A percentile compares a stretch with the other conserved stretches of the same genome.
Conservation (phyloP, 768 basidiomycete species). For the Arthromyces matolae region DNA sequence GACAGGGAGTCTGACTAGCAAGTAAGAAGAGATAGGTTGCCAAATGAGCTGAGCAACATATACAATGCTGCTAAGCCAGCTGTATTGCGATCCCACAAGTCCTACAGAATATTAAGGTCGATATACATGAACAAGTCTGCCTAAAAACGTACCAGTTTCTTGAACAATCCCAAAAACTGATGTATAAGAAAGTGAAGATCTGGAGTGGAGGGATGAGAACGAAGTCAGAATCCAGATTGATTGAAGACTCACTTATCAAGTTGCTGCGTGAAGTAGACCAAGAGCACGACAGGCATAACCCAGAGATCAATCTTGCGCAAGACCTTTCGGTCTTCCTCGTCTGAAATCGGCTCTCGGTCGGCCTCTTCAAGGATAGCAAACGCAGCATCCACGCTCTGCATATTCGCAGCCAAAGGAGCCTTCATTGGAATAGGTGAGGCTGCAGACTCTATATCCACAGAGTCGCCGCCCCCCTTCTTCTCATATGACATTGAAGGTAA, state of each 20-base stretch:
- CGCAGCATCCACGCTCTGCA: conserved; percentile 28
- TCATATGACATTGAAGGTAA: no score
- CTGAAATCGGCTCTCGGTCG: conserved; percentile 23
- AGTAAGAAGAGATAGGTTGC: conserved; percentile 40
- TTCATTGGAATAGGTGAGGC: background rate
- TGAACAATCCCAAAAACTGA: conserved; percentile 41
- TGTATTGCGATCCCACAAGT: conserved; percentile 39
- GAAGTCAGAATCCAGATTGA: background rate
- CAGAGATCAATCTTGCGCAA: conserved; percentile 38
- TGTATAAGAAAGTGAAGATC: conserved; percentile 44
- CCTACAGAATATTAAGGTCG: conserved; percentile 14
- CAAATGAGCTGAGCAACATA: conserved; percentile 42
- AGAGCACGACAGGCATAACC: conserved; percentile 35
- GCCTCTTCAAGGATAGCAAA: conserved; percentile 26
- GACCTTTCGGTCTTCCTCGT: conserved; percentile 29
- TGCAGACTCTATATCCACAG: no score
- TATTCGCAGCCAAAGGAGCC: no score
- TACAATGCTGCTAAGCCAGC: conserved; percentile 41
- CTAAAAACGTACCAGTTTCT: conserved; percentile 24
- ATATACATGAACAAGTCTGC: background rate
- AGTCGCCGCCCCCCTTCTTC: no score
- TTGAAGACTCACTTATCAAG: conserved; percentile 36
- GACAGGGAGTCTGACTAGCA: conserved; percentile 37
- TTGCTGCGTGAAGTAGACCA: conserved; percentile 42
- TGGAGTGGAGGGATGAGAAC: conserved; percentile 7